Conservation (phyloP, 78 protist species). For the Dictyostelium capitatum region DNA sequence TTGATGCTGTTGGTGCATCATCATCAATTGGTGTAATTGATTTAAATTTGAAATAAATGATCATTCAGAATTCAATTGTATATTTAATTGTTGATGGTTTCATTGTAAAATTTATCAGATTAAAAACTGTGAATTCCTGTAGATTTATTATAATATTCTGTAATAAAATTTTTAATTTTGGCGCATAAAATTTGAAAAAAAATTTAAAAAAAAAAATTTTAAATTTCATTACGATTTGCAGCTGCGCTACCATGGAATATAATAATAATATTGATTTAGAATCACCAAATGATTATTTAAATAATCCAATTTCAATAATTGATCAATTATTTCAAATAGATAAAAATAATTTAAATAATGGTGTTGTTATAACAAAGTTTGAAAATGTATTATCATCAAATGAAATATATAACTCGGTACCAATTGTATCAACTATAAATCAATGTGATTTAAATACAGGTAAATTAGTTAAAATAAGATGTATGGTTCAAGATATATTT, state of each 20-base stretch:
- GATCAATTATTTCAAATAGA: neutral
- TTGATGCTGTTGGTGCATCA: too few relatives aligned
- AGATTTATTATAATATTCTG: too few relatives aligned
- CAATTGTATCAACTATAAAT: neutral
- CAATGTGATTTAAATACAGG: conserved; percentile 38
- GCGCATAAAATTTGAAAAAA: too few relatives aligned
- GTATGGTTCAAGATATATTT: conserved; percentile 68
- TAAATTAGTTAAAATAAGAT: conserved; percentile 36
- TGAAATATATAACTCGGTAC: conserved; percentile 8
- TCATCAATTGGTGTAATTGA: too few relatives aligned
- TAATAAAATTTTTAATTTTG: too few relatives aligned
- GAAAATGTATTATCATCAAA: conserved; percentile 13
- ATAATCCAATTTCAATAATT: neutral
- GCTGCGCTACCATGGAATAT: neutral
- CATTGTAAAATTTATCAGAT: too few relatives aligned
- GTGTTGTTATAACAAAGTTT: neutral
- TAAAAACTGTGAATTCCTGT: too few relatives aligned
- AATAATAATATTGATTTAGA: neutral
- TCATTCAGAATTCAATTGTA: too few relatives aligned
- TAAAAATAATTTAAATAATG: conserved; percentile 14
- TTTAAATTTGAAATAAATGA: too few relatives aligned
- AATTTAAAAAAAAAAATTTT: neutral
- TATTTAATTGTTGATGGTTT: too few relatives aligned
- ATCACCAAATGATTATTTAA: neutral
- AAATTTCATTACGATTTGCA: neutral